Evolutionary conservation across 345 rosid genomes (phyloP), one percentile per base, ranked within the genome.

Genomic region (Populus alba): DNA sequence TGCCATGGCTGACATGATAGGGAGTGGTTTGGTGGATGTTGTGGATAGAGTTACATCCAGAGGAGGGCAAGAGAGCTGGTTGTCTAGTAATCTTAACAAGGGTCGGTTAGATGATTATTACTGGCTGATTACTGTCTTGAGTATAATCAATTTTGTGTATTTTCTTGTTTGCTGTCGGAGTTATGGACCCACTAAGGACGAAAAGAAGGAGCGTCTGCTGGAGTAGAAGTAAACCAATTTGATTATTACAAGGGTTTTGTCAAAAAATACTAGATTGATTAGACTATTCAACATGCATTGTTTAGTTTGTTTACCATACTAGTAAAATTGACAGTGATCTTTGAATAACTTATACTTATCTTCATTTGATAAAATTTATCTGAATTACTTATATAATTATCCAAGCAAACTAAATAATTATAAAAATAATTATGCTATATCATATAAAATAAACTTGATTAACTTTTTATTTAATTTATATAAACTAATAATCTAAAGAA

Each of bases 41-140:
- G 80, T 81, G 41, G 68, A 78, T 72, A 38, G 38, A 7, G 31
- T 71, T 5, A 83, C 79, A 6, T 15, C 18, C 17, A 55, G 18
- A 7, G 74, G 31, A n/a, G 81, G 83, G 6, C 35, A 74, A 0
- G 70, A n/a, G 66, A 77, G 81, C 65, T 83, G 86, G 86, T 33
- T 83, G 43, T 25, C 83, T 0, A 55, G n/a, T 10, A 74, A 80
- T 15, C 31, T 83, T 11, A 77, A 80, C 43, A 71, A 80, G 74
- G 83, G 81, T 20, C 81, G 74, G 31, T 75, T 47, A 23, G 79
- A 83, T 66, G 71, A 77, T 41, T 83, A 53, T 68, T 77, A 65
- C 27, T 80, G 79, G 74, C 63, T 83, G 49, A 35, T 83, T 45
- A 49, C 68, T 15, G 43, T 22, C 7, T 8, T 74, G 12, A 27